Evolutionary conservation across 2,329 filamentous ascomycete genomes (phyloP).

Genomic region (Torrubiella hemipterigena): DNA sequence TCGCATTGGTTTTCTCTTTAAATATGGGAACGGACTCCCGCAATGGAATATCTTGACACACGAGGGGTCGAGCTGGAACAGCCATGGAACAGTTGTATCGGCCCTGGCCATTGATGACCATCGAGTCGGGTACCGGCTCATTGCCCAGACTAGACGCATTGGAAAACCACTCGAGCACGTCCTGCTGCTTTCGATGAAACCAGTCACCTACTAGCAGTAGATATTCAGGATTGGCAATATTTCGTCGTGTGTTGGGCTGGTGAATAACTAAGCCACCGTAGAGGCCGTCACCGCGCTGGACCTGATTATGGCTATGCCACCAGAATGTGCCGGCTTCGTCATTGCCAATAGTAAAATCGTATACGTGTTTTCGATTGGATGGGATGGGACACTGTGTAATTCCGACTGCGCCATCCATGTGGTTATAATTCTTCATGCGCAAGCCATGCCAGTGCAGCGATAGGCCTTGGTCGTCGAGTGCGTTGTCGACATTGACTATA

Average conservation of each 20-base stretch:
- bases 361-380: conserved; percentile 19
- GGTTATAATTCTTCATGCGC: conserved; percentile 27
- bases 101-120: conserved; percentile 22
- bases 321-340: conserved; percentile 43
- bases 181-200: conserved; percentile 25
- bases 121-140: conserved; percentile 20
- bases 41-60: conserved; percentile 7
- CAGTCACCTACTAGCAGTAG: conserved; percentile 35
- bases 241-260: conserved; percentile 46
- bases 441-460: conserved; percentile 39
- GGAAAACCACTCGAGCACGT: conserved; percentile 16
- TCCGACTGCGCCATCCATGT: conserved; percentile 34
- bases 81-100: conserved; percentile 18
- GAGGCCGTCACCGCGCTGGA: conserved; percentile 39
- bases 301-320: conserved; percentile 48
- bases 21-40: conserved; percentile 9
- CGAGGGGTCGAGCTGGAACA: conserved; percentile 12
- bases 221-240: conserved; percentile 22
- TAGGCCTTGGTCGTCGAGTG: conserved; percentile 34
- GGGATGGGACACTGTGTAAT: conserved; percentile 29
- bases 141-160: conserved; percentile 26
- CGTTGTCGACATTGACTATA: conserved; percentile 53
- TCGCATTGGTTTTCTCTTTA: conserved; percentile 2
- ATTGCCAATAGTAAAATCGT: conserved; percentile 38
- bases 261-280: conserved; percentile 47